These are phyloP conservation scores for Cyclotella kingstonii DNA, from an alignment of 108 stramenopile genomes.

Conservation along the genomic window DNA sequence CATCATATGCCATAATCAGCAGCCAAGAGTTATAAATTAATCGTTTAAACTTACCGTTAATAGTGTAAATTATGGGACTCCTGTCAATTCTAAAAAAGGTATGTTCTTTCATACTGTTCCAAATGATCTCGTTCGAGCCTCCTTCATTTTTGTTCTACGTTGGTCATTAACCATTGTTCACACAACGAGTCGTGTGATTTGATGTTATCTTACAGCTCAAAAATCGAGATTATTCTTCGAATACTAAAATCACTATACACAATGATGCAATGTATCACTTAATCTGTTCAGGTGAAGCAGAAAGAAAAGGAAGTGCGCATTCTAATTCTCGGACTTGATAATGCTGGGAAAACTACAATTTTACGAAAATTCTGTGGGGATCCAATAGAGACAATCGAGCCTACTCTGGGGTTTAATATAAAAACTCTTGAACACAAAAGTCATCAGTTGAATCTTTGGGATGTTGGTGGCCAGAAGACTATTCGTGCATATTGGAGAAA, in stretches of 20 bases:
- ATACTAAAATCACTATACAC: neutral
- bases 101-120: neutral
- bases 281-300: conserved; percentile 86
- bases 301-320: conserved; percentile 97
- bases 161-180: neutral
- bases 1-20: too few relatives aligned
- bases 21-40: too few relatives aligned
- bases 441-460: conserved; percentile 90
- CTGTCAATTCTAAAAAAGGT: conserved; percentile 82
- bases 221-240: too few relatives aligned
- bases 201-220: too few relatives aligned
- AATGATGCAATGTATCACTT: neutral
- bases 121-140: neutral
- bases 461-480: conserved; percentile 98
- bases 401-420: conserved; percentile 98
- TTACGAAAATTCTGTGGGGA: conserved; percentile 92
- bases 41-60: too few relatives aligned
- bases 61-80: conserved; percentile 77
- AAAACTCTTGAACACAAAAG: conserved; percentile 89
- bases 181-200: too few relatives aligned
- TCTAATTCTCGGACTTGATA: conserved; percentile 95
- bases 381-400: conserved; percentile 90
- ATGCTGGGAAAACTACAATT: conserved; percentile 96
- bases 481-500: conserved; percentile 99
- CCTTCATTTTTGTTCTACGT: neutral